A percentile compares a stretch with the other conserved stretches of the same genome.
phyloP scores from a whole-genome alignment of 1,139 yeast genomes.

The Hansenula anomala region DNA sequence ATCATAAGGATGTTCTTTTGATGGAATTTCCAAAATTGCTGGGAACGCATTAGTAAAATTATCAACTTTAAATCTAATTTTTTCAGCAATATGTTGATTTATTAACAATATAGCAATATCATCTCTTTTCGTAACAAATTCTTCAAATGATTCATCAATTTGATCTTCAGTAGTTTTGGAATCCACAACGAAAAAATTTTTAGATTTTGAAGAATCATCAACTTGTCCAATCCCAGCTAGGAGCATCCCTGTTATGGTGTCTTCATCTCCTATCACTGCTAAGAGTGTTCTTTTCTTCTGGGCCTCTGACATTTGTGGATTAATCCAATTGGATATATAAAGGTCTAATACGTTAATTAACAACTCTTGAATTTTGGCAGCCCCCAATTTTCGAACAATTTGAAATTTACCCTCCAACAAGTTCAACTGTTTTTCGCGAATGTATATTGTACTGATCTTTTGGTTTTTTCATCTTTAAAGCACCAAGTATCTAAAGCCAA shows the following conservation, averaged over 20 bases:
- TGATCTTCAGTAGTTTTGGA: slow-evolving; percentile 76
- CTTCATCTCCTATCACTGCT: slow-evolving; percentile 97
- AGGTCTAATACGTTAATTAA: too few species aligned
- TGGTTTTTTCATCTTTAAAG: too few species aligned
- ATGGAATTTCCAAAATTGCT: slow-evolving; percentile 93
- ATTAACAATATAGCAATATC: slow-evolving; percentile 91
- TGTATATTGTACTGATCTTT: background rate
- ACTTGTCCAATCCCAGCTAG: slow-evolving; percentile 96
- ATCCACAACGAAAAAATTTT: slow-evolving; percentile 80
- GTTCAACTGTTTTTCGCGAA: background rate
- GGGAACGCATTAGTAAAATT: slow-evolving; percentile 89
- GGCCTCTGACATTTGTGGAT: slow-evolving; percentile 8
- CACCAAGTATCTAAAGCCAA: too few species aligned
- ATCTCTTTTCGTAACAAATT: slow-evolving; percentile 68
- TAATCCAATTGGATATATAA: too few species aligned
- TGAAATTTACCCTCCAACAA: background rate
- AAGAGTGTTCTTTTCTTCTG: slow-evolving; percentile 63
- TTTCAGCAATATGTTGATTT: slow-evolving; percentile 93
- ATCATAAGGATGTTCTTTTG: slow-evolving; percentile 96
- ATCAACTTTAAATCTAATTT: slow-evolving; percentile 79
- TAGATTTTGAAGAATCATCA: slow-evolving; percentile 50
- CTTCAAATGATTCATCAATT: slow-evolving; percentile 69
- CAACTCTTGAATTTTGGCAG: too few species aligned
- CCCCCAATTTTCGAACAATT: background rate
- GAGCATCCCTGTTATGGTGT: slow-evolving; percentile 91